Base-by-base conservation (phyloP, 73 alveolate genomes). In the Blepharisma stoltei region DNA sequence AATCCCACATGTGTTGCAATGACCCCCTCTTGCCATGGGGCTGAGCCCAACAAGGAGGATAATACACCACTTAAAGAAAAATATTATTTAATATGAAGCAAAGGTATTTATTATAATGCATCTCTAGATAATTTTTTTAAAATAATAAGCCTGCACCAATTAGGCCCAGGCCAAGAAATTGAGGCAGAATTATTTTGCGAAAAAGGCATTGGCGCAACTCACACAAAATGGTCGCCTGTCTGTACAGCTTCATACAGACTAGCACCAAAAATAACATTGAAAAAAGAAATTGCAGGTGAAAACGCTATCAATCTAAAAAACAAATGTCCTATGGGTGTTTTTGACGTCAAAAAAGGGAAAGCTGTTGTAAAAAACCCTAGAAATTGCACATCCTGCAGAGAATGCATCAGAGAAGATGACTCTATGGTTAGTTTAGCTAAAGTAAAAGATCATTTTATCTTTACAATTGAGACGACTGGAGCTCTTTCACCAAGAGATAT, bases 161-260 rank as follows among this genome's bases (percentile, higher is more conserved):
- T n/a, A 65, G 91, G 98, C 66, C 95, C 98, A 38, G 98, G 98
- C 32, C 93, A 94, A 82, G 99, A 95, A 83, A 88, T 95, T 45
- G 96, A 92, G 68, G 86, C 93, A 89, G 97, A 86, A 54, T 86
- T 94, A 37, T 83, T 89, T 55, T 94, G 98, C 86, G 95, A 83
- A 76, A 95, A 95, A 89, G 98, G 98, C 20, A 88, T 90, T 23
- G 99, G 99, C 50, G 86, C 89, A 76, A 85, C 93, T 3, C 99
- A 95, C 90, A 98, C 99, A 7, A 95, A 95, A 92, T 95, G 99
- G 98, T 94, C 98, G 47, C 99, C 99, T 6, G 99, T 95, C 7
- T 88, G 97, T 38, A 95, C 99, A 37, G 98, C 99, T 18, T 93
- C 78, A 71, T 95, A 95, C 88, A 87, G 96, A 81, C 88, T 95